Base-by-base conservation (phyloP, 1,284 basidiomycete genomes). In the Malassezia vespertilionis region DNA sequence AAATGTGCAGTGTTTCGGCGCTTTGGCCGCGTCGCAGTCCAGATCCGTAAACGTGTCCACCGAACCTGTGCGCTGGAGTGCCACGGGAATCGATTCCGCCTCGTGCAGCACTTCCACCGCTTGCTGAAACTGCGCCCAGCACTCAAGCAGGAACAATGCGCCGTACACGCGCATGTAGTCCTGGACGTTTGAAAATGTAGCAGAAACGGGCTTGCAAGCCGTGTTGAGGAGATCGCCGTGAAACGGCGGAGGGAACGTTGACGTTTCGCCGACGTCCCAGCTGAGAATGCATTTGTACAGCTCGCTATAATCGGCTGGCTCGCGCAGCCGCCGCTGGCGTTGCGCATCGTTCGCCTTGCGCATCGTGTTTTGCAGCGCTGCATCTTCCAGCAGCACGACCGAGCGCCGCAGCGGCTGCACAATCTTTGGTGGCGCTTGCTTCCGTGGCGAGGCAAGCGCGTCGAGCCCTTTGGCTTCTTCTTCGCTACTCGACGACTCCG, bases 61-160 rank as follows among this genome's bases (percentile, higher is more conserved):
- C 12, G 33, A 18, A 30, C 39, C 40, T n/a, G 18, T 33, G 23
- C 10, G 21, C 22, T 24, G 39, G 14, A 39, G 30, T 28, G 28
- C 24, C 21, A 44, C 26, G 4, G 15, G n/a, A 8, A 49, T 20
- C 10, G 15, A 14, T 7, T 26, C 23, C 6, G 18, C 22, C n/a
- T 24, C 22, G 7, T 7, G 17, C 15, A 38, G 78, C 46, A 84
- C 80, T 60, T 86, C 70, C 40, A 63, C 83, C 23, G 86, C 80
- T 65, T 86, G 79, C 27, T 75, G 65, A 46, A 96, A 78, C 63
- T 95, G 87, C 23, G 84, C 80, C 90, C 93, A 96, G 54, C 85
- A 82, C 72, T 97, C 93, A 51, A 86, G 76, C 24, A 90, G 74
- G 20, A 96, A 75, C n/a, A 97, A 76, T 1, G 93, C 88, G 57